Conservation (phyloP, 2,329 filamentous ascomycete species). For the Plenodomus tracheiphilus region DNA sequence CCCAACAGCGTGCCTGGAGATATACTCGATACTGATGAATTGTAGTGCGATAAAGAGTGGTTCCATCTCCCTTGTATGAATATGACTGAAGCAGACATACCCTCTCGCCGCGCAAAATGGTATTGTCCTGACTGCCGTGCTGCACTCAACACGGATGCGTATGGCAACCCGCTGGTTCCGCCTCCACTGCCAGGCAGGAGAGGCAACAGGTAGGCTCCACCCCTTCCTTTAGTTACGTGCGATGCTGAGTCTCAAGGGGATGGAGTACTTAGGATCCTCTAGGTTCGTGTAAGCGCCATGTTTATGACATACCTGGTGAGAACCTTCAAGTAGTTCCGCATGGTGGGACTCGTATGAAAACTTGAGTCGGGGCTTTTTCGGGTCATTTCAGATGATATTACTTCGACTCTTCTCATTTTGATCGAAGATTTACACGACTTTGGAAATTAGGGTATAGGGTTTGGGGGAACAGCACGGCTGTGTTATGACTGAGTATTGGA, state of each 20-base stretch:
- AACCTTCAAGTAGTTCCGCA: too few species aligned
- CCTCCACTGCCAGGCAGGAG: constrained; percentile 38
- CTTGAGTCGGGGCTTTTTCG: not conserved
- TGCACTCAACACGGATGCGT: constrained; percentile 32
- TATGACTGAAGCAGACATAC: constrained; percentile 61
- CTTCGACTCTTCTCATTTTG: too few species aligned
- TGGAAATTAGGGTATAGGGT: too few species aligned
- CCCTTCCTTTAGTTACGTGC: constrained; percentile 18
- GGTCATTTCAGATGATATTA: too few species aligned
- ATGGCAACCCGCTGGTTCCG: constrained; percentile 39
- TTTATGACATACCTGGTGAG: too few species aligned
- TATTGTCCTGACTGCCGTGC: constrained; percentile 74
- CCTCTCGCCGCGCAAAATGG: constrained; percentile 76
- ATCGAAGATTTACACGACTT: too few species aligned
- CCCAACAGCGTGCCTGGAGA: not conserved
- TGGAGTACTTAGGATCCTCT: constrained; percentile 36
- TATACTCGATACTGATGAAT: constrained; percentile 17
- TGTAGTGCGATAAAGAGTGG: constrained; percentile 78
- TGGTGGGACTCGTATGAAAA: too few species aligned
- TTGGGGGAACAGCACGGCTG: not conserved
- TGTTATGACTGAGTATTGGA: not conserved
- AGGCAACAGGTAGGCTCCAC: constrained; percentile 38
- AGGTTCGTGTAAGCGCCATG: constrained; percentile 17
- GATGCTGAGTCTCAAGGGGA: constrained; percentile 39
- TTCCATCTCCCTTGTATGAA: constrained; percentile 81